Evolutionary conservation across 345 rosid genomes (phyloP), one percentile per base, ranked within the genome.

Genomic region (Citrus australasica): DNA sequence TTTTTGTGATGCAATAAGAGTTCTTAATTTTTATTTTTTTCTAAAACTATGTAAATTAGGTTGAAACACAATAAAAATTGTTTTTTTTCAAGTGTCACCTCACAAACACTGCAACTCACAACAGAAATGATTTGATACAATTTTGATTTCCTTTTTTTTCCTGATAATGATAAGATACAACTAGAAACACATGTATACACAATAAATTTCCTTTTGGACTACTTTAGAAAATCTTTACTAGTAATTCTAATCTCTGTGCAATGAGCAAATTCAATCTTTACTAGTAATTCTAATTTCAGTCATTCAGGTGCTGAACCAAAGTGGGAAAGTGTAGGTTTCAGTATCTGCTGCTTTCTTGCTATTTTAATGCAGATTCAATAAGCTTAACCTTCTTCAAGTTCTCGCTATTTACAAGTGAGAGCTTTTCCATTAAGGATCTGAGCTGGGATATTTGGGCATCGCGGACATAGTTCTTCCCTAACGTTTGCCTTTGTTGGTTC

Each of bases 341-440:
- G 56, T 66, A 40, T 70, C 40, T 77, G 73, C 79, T 75, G 74
- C 79, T 84, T 85, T 90, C 98, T 75, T 65, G 78, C 64, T 30
- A 79, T 81, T 84, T 89, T 21, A 96, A 71, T 3, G 88, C 93
- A 5, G 95, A 89, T 80, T 97, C 94, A 9, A 94, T 82, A 17
- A 88, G 83, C 83, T 90, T 86, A 9, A 91, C 93, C 85, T 90
- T 93, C 69, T 87, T 89, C 17, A 89, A 71, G 83, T 86, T 90
- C 78, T 94, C 94, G 16, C 83, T 84, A 75, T 97, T 97, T 85
- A 92, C 72, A 22, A 94, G 78, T 53, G 94, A 90, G 71, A 94
- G 92, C 79, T 91, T 90, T 68, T 85, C 86, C 6, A 94, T 80
- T 55, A 91, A 83, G 22, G 91, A 90, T 82, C 87, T 94, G 77